A percentile compares a stretch with the other conserved stretches of the same genome.
These are phyloP conservation scores for Termitomyces sp. DNA, from an alignment of 768 basidiomycete species.

Conservation along the genomic window DNA sequence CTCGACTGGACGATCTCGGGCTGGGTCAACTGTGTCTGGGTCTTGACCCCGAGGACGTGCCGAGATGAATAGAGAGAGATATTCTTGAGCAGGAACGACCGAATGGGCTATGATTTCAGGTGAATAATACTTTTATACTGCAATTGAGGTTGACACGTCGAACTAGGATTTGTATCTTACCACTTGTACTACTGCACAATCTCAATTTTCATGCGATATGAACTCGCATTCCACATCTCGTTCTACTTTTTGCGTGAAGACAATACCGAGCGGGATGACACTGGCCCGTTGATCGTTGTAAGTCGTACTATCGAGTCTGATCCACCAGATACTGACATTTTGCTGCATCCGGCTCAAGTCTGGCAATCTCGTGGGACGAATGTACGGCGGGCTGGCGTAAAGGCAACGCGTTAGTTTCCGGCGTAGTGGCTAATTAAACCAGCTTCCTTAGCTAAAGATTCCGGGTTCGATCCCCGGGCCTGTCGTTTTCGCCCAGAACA, in stretches of 20 bases:
- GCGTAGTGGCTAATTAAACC: too few species aligned
- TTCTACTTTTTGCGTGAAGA: not conserved
- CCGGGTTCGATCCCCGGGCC: constrained; percentile 32
- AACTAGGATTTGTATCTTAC: not conserved
- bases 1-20: constrained; percentile 68
- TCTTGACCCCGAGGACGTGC: constrained; percentile 16
- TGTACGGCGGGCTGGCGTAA: constrained; percentile 18
- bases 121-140: not conserved
- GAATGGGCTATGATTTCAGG: not conserved
- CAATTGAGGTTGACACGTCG: not conserved
- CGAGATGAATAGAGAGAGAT: not conserved
- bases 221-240: not conserved
- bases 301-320: too few species aligned
- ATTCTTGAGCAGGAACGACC: not conserved
- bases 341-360: too few species aligned
- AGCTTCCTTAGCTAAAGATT: constrained; percentile 15
- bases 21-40: constrained; percentile 60
- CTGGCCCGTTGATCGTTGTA: too few species aligned
- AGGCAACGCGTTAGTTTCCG: constrained; percentile 21
- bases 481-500: too few species aligned
- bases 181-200: not conserved
- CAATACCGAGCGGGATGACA: too few species aligned
- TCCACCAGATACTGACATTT: too few species aligned
- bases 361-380: too few species aligned
- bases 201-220: not conserved